Evolutionary conservation across 176 grass and related monocot species (phyloP), one percentile per base, ranked within the genome.

Genomic region (Avena eriantha): DNA sequence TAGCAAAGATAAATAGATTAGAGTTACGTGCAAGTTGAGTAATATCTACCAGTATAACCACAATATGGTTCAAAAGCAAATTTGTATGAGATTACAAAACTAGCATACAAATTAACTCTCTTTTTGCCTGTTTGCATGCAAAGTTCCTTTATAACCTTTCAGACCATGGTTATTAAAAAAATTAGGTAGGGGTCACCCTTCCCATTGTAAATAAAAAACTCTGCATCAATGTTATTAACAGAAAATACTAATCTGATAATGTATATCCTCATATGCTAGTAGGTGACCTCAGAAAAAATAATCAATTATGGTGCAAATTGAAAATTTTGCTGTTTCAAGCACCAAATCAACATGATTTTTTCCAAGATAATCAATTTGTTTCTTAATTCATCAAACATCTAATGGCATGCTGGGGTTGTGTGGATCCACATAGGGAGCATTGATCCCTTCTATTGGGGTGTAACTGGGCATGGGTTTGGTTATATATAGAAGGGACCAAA

Each of bases 21-120:
- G 21, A 15, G 3, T 70, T 50, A 53, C 4, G 16, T 76, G 33
- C 24, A 71, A 71, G 16, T 41, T 72, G 8, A 58, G 18, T n/a
- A 79, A 86, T 46, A 90, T 54, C 75, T 33, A 55, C 13, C 9
- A 79, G n/a, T 54, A 53, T 14, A 74, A 85, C 48, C 58, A 43
- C 23, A 24, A 57, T 22, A 50, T 73, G 16, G 36, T 68, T 85
- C 8, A 80, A 23, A 71, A 31, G n/a, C 12, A 33, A 85, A 64
- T 39, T 16, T 13, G 48, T 19, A 86, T 0, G 50, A 7, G 16
- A 58, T 10, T 21, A 70, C 51, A 46, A 55, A 35, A 51, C 10
- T 79, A 47, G 34, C 41, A 66, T 12, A 33, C 13, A 82, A 82
- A 65, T 76, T 87, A 67, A 76, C 8, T 59, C 35, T 16, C 50